Evolutionary conservation across 805 yeast genomes (phyloP), one percentile per base, ranked within the genome.

Genomic region (Nakazawaea wyomingensis): DNA sequence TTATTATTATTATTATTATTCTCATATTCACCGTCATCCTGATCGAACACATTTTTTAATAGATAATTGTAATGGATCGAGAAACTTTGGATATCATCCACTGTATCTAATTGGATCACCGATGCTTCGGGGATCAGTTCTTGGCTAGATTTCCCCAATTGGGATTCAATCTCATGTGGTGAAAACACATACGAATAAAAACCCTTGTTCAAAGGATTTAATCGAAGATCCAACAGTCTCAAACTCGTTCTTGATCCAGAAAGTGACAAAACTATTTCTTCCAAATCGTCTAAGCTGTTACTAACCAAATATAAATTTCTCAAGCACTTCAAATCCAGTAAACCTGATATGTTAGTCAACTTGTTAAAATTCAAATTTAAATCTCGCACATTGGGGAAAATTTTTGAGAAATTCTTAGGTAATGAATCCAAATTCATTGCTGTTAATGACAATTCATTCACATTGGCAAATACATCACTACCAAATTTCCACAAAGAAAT

Each of bases 111-210:
- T 22, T 62, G 69, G 51, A 51, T 20, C 59, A 26, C 31, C 7
- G 46, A 36, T 4, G 28, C n/a, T 5, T 19, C 33, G 13, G 11
- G 22, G 6, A 29, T 14, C 11, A 26, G 13, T 19, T 29, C 29
- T 37, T 20, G 41, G 6, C 22, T 4, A 41, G 40, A 26, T 11
- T 32, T 37, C 11, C 34, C 39, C 19, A n/a, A 13, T 7, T 21
- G 8, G 14, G 22, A 13, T 10, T 39, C 47, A 17, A 14, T 28
- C 39, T 68, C 77, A 7, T 64, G 64, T 4, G 74, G 72, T 47
- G 68, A 70, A 55, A 76, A 76, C 1, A 76, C 76, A 50, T 67
- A 74, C 0, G 82, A 79, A 52, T 76, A 75, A 38, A 71, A 61
- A 9, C 65, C 69, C 34, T 61, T 56, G 33, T 69, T 74, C 21